Evolutionary conservation across 2,329 filamentous ascomycete species (phyloP).

Genomic region (Xylaria polymorpha): DNA sequence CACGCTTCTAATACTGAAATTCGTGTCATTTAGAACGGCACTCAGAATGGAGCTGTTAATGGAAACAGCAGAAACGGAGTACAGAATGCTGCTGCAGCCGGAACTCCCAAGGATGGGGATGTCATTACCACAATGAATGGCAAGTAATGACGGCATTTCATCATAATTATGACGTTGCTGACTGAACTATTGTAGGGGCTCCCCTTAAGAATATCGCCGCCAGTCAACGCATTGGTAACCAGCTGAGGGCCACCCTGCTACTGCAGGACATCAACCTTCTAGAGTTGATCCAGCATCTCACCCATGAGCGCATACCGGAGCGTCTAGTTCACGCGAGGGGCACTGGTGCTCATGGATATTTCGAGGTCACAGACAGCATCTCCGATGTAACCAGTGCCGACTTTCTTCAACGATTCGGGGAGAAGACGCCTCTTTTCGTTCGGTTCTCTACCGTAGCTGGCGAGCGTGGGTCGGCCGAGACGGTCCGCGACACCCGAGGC

Average conservation of each 20-base stretch:
- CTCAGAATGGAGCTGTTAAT: constrained; percentile 1
- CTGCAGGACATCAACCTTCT: constrained; percentile 37
- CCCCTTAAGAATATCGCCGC: constrained; percentile 28
- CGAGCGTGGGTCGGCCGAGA: constrained; percentile 43
- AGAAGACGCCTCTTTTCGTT: constrained; percentile 43
- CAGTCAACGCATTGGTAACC: constrained; percentile 33
- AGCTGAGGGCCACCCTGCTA: constrained; percentile 28
- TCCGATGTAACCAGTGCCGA: constrained; percentile 43
- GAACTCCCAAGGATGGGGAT: neutral
- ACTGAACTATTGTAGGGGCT: constrained; percentile 17
- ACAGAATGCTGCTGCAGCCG: constrained; percentile 7
- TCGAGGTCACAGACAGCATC: constrained; percentile 45
- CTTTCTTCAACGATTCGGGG: constrained; percentile 42
- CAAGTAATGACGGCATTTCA: constrained; percentile 2
- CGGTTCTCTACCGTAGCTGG: constrained; percentile 46
- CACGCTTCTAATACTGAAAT: neutral
- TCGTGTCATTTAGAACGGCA: constrained; percentile 13
- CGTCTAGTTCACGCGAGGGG: constrained; percentile 43
- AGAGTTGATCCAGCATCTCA: constrained; percentile 43
- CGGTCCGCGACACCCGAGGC: constrained; percentile 42
- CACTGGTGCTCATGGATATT: constrained; percentile 41
- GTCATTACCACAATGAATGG: constrained; percentile 37
- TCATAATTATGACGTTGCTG: neutral
- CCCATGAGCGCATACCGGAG: constrained; percentile 45
- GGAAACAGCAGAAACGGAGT: neutral